These are phyloP conservation scores for Penicillium ochrochloron DNA, from an alignment of 495 filamentous ascomycete genomes.

Conservation along the genomic window DNA sequence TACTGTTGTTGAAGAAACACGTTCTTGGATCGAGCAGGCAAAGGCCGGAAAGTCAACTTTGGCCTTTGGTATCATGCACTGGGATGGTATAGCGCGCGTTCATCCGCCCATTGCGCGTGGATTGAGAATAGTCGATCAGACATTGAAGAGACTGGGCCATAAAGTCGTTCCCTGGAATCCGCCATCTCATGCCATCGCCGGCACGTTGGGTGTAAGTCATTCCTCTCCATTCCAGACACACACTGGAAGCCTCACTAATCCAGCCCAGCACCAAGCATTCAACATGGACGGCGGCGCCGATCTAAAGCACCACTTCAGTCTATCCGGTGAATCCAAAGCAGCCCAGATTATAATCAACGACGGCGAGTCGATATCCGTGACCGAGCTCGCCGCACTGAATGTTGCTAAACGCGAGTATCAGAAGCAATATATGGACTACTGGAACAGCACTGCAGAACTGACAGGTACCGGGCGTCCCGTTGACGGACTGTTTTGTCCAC, in stretches of 20 bases:
- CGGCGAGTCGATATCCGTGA: conserved; percentile 40
- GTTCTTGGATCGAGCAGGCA: conserved; percentile 43
- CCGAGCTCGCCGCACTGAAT: conserved; percentile 57
- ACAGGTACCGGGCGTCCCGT: conserved; percentile 63
- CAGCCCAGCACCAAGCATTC: conserved; percentile 31
- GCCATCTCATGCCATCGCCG: conserved; percentile 48
- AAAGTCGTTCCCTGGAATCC: conserved; percentile 63
- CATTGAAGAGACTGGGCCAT: conserved; percentile 59
- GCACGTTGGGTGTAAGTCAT: conserved; percentile 37
- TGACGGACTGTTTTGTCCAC: conserved; percentile 56
- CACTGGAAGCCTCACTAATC: conserved; percentile 2
- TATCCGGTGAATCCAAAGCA: conserved; percentile 59
- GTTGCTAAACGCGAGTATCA: conserved; percentile 62
- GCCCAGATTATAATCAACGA: conserved; percentile 41
- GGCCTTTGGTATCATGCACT: conserved; percentile 56
- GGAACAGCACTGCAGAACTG: conserved; percentile 60
- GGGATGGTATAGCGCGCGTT: conserved; percentile 53
- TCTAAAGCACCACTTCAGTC: conserved; percentile 47
- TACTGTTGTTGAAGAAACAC: conserved; percentile 50
- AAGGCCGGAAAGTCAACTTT: conserved; percentile 39
- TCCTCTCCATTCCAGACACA: not conserved
- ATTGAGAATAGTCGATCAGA: conserved; percentile 54
- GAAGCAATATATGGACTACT: conserved; percentile 71
- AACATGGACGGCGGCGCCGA: conserved; percentile 58
- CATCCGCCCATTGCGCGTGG: conserved; percentile 61